Percentiles rank a stretch among this genome's conserved stretches.
These are phyloP conservation scores for Cyberlindnera veronae DNA, from an alignment of 805 yeast genomes.

Conservation along the genomic window DNA sequence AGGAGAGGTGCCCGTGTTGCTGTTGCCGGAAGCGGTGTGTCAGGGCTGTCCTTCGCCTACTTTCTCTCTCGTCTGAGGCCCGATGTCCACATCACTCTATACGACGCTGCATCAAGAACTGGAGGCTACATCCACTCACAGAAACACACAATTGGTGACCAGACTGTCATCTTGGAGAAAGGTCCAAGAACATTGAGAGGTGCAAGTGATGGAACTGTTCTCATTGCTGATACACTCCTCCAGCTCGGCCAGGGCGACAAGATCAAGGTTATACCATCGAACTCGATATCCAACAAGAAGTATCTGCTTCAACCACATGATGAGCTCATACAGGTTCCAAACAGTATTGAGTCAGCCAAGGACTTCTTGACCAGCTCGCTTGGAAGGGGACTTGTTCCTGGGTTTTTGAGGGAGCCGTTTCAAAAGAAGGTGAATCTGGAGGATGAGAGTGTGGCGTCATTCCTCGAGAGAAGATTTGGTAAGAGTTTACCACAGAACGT, in stretches of 20 bases:
- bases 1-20: conserved; percentile 46
- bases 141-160: conserved; percentile 29
- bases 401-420: conserved; percentile 52
- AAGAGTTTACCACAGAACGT: conserved; percentile 48
- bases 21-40: conserved; percentile 84
- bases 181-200: conserved; percentile 94
- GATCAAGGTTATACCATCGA: conserved; percentile 54
- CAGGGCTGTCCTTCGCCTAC: conserved; percentile 75
- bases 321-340: conserved; percentile 53
- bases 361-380: conserved; percentile 40
- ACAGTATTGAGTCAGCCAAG: conserved; percentile 33
- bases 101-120: conserved; percentile 49
- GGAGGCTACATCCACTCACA: conserved; percentile 83
- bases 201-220: conserved; percentile 68
- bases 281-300: conserved; percentile 66
- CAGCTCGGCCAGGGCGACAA: conserved; percentile 44
- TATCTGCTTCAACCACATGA: conserved; percentile 48
- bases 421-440: conserved; percentile 24
- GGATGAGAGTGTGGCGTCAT: conserved; percentile 73
- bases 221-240: conserved; percentile 58
- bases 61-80: conserved; percentile 72
- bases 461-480: conserved; percentile 70
- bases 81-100: conserved; percentile 60
- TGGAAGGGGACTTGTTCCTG: conserved; percentile 40
- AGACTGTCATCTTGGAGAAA: conserved; percentile 51